Base-by-base conservation (phyloP, 176 grass and related monocot species). In the Carex myosuroides region DNA sequence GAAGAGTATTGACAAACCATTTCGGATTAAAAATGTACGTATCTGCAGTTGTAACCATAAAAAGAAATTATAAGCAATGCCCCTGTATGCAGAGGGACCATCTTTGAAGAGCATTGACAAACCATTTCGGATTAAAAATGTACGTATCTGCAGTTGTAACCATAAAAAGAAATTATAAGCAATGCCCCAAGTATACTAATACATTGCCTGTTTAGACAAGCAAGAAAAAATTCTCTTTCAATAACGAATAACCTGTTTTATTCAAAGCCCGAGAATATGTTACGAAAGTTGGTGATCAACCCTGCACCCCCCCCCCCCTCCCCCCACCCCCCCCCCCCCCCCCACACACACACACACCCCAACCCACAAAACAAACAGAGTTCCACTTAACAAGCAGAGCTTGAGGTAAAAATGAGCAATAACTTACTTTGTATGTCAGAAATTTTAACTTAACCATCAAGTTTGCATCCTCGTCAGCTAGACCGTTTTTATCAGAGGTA, bases 381-480 rank as follows among this genome's bases (percentile, higher is more conserved):
- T 17, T 55, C 26, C 52, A 2, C 26, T 21, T 56, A 56, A 55
- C 7, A 78, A 33, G 21, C 46, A 76, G 30, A 77, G 24, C 24
- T 56, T 30, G 13, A 77, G 20, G 13, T 17, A 56, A 57, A 32
- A 78, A 57, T 14, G 14, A 56, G 14, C 26, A 33, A 57, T 78
- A n/a, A 83, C 55, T 75, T 92, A 91, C 95, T 89, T 98, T 98
- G 79, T 98, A 98, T 48, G 95, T 95, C 79, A 98, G 81, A 86
- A 98, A 98, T 88, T 98, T 98, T 73, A 98, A 84, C 72, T 98
- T 98, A 66, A 98, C 91, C 95, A 98, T 98, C 57, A 98, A 76
- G 87, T 95, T 95, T 89, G 58, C 92, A 91, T 98, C 95, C 85
- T 98, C 92, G 37, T 95, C 86, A 57, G 91, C 95, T 57, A 98